Conservation (phyloP, 495 filamentous ascomycete species). For the Alectoria sarmentosa region DNA sequence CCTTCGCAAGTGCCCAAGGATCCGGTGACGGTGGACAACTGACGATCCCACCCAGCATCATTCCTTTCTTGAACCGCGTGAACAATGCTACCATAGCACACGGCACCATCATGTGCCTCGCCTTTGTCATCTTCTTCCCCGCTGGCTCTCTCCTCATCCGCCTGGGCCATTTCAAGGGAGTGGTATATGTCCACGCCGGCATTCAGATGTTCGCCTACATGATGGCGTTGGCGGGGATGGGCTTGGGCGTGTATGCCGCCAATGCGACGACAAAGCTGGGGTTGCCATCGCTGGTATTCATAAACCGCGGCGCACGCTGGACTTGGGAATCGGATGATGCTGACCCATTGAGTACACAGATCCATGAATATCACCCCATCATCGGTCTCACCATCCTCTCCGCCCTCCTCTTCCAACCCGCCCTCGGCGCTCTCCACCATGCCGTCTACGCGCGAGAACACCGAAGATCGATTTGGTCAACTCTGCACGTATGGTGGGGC, state of each 20-base stretch:
- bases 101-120: slow-evolving; percentile 46
- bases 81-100: background rate
- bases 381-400: slow-evolving; percentile 14
- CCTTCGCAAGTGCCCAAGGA: background rate
- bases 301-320: background rate
- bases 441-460: background rate
- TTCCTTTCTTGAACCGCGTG: background rate
- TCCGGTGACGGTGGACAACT: background rate
- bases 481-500: slow-evolving; percentile 61
- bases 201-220: slow-evolving; percentile 16
- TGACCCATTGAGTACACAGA: background rate
- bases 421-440: slow-evolving; percentile 11
- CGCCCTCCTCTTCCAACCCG: slow-evolving; percentile 15
- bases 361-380: slow-evolving; percentile 12
- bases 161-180: slow-evolving; percentile 31
- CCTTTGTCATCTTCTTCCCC: slow-evolving; percentile 49
- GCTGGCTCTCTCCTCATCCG: slow-evolving; percentile 51
- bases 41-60: background rate
- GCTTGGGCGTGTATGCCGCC: slow-evolving; percentile 12
- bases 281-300: background rate
- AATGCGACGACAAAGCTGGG: background rate
- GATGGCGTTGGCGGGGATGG: slow-evolving; percentile 10
- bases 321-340: background rate
- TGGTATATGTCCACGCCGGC: slow-evolving; percentile 24
- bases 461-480: slow-evolving; percentile 7